Conservation (phyloP, 1,284 basidiomycete genomes). For the Naganishia liquefaciens region DNA sequence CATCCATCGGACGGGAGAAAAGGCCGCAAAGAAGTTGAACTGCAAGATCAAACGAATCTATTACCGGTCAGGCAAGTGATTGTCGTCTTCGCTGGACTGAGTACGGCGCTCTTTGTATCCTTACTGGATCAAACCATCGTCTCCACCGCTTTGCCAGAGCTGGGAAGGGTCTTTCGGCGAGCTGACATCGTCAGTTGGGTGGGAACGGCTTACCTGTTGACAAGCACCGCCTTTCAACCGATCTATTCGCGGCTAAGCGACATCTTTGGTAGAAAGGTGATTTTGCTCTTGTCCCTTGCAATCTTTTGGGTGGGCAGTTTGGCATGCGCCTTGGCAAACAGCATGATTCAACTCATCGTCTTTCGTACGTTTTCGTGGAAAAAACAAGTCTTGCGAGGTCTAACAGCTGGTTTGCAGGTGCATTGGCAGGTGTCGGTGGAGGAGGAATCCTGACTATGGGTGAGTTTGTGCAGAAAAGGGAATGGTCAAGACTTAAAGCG, state of each 20-base stretch:
- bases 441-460: conserved; percentile 49
- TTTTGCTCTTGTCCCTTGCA: conserved; percentile 62
- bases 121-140: conserved; percentile 59
- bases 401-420: conserved; percentile 22
- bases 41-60: conserved; percentile 75
- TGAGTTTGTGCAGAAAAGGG: not conserved
- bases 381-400: not conserved
- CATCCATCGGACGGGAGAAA: not conserved
- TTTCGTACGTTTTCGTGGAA: conserved; percentile 58
- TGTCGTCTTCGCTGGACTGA: conserved; percentile 64
- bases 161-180: conserved; percentile 67
- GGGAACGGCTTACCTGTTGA: conserved; percentile 55
- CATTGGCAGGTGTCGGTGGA: conserved; percentile 44
- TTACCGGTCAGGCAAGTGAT: conserved; percentile 68
- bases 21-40: conserved; percentile 43
- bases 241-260: conserved; percentile 71
- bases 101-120: conserved; percentile 58
- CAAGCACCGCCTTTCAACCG: conserved; percentile 66
- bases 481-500: too few relatives aligned
- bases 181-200: conserved; percentile 71
- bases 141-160: conserved; percentile 68
- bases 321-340: conserved; percentile 62
- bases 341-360: conserved; percentile 69
- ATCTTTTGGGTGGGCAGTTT: conserved; percentile 61
- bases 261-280: conserved; percentile 71